Conservation (phyloP, 2,329 filamentous ascomycete genomes). For the Fusarium keratoplasticum region DNA sequence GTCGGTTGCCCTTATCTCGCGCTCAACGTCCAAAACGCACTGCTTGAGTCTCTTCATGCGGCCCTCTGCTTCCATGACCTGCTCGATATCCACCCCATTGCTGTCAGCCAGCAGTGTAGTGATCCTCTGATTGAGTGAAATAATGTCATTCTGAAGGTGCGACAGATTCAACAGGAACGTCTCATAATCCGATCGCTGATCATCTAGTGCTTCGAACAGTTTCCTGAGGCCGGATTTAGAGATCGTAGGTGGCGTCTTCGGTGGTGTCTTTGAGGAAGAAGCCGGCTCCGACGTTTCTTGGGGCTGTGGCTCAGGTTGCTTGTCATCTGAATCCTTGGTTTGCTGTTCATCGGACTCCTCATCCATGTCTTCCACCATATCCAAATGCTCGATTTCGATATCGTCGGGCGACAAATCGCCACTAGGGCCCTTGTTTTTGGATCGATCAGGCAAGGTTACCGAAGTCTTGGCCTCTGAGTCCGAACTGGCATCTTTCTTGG, state of each 20-base stretch:
- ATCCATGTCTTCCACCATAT: slow-evolving; percentile 41
- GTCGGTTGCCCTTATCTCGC: slow-evolving; percentile 51
- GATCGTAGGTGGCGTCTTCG: background rate
- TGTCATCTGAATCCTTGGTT: slow-evolving; percentile 24
- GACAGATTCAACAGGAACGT: slow-evolving; percentile 49
- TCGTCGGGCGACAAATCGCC: slow-evolving; percentile 57
- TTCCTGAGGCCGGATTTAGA: slow-evolving; percentile 8
- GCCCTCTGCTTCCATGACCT: slow-evolving; percentile 39
- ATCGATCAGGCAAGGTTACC: background rate
- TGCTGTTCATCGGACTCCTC: slow-evolving; percentile 42
- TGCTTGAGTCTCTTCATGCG: slow-evolving; percentile 46
- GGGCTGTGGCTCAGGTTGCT: background rate
- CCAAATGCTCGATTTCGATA: slow-evolving; percentile 59
- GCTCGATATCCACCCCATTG: slow-evolving; percentile 39
- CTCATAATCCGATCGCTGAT: slow-evolving; percentile 50
- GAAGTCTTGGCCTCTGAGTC: slow-evolving; percentile 4
- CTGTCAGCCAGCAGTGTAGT: slow-evolving; percentile 41
- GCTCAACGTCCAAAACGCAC: slow-evolving; percentile 49
- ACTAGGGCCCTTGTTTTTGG: slow-evolving; percentile 24
- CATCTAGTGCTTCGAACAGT: slow-evolving; percentile 34
- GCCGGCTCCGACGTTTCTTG: background rate
- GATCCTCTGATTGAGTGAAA: slow-evolving; percentile 47
- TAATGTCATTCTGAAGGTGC: slow-evolving; percentile 47
- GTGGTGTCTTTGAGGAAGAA: background rate
- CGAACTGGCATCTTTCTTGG: background rate